Evolutionary conservation across 371 early-diverging fungal species (phyloP).

Genomic region (Massospora cicadina): DNA sequence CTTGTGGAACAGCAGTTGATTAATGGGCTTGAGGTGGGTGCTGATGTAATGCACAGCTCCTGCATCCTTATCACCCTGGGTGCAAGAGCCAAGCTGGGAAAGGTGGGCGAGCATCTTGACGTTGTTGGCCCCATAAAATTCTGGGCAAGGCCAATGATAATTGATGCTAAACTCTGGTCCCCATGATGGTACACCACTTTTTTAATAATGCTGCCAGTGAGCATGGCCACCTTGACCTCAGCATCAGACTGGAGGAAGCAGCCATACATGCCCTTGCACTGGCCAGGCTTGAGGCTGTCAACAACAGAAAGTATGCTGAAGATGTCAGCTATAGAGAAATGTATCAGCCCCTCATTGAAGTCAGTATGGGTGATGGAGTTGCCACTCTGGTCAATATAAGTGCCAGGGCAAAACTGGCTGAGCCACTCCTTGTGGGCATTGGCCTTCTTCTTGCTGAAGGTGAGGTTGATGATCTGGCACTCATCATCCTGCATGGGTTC

Average conservation of each 20-base stretch:
- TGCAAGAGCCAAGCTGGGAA: conserved; percentile 96
- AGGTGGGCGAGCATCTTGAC: conserved; percentile 79
- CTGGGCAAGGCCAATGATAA: conserved; percentile 96
- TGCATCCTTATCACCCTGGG: conserved; percentile 96
- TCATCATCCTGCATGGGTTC: conserved; percentile 40
- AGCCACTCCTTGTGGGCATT: conserved; percentile 98
- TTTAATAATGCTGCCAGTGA: conserved; percentile 91
- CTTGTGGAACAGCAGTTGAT: conserved; percentile 70
- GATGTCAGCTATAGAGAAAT: conserved; percentile 96
- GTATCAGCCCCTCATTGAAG: conserved; percentile 95
- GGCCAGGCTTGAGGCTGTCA: conserved; percentile 99
- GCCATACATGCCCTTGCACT: conserved; percentile 93
- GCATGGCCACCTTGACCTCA: conserved; percentile 95
- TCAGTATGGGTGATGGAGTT: conserved; percentile 70
- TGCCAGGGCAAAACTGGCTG: conserved; percentile 70
- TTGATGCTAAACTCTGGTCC: conserved; percentile 73
- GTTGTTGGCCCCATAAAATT: conserved; percentile 98
- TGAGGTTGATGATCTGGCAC: conserved; percentile 82
- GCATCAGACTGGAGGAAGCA: conserved; percentile 79
- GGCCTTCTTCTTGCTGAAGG: conserved; percentile 95
- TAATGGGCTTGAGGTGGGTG: conserved; percentile 62
- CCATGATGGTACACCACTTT: conserved; percentile 98
- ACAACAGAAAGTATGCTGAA: conserved; percentile 96
- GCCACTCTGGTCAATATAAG: conserved; percentile 79
- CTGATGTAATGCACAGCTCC: conserved; percentile 97